Evolutionary conservation across 169 alveolate species (phyloP).

Genomic region (Perkinsus marinus): DNA sequence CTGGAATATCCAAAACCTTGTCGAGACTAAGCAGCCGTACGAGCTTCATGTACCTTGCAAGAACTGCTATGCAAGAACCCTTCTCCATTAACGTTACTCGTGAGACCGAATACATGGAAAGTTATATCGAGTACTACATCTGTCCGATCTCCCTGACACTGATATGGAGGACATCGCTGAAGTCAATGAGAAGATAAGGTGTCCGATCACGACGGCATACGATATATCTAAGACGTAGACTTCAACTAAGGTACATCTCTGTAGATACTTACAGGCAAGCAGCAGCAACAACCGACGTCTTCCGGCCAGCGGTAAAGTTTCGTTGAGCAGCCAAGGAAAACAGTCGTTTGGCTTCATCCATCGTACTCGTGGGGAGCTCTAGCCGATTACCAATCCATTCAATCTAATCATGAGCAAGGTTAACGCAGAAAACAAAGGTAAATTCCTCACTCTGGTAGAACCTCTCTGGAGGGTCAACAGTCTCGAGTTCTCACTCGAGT

Average conservation of each 20-base stretch:
- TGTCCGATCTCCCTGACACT: constrained; percentile 72
- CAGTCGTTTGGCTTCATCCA: constrained; percentile 75
- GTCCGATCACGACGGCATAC: constrained; percentile 80
- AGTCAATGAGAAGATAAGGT: constrained; percentile 83
- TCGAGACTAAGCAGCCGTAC: constrained; percentile 56
- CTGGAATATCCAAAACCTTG: neutral
- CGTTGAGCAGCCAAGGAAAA: constrained; percentile 80
- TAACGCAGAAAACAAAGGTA: no score
- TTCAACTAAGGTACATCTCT: neutral
- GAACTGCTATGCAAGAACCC: no score
- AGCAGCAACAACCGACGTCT: constrained; percentile 78
- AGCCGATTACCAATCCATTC: constrained; percentile 65
- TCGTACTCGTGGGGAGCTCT: constrained; percentile 51
- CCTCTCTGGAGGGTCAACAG: neutral
- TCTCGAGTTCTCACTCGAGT: neutral
- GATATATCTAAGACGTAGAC: constrained; percentile 38
- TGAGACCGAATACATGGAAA: no score
- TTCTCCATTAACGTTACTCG: no score
- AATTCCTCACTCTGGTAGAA: constrained; percentile 60
- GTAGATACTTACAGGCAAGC: constrained; percentile 51
- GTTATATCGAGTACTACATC: constrained; percentile 1
- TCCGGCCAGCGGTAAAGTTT: constrained; percentile 83
- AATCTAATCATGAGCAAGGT: constrained; percentile 56
- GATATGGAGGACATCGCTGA: constrained; percentile 75
- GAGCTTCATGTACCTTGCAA: constrained; percentile 57